phyloP scores from a whole-genome alignment of 2,329 filamentous ascomycete species.

The Diplodia seriata region DNA sequence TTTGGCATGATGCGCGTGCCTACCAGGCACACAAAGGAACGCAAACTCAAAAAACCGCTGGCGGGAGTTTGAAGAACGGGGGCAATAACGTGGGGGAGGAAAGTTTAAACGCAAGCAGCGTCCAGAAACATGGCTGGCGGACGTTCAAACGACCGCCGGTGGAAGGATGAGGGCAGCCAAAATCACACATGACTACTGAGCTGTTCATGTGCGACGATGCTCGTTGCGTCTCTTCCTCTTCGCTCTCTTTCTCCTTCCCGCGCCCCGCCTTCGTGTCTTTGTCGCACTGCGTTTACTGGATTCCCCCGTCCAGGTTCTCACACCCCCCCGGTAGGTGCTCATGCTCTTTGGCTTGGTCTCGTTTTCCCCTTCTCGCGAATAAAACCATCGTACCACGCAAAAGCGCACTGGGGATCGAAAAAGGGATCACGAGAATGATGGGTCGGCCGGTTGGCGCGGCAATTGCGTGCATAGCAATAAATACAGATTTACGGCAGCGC shows the following conservation, averaged over 20 bases:
- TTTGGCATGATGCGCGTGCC: background rate
- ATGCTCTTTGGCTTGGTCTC: background rate
- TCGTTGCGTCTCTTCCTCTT: background rate
- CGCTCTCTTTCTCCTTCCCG: background rate
- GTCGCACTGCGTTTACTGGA: conserved; percentile 7
- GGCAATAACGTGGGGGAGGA: background rate
- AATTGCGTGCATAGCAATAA: background rate
- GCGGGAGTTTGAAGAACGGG: background rate
- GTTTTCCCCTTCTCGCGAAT: background rate
- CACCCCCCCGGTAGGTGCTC: background rate
- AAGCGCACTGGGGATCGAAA: background rate
- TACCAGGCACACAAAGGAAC: background rate
- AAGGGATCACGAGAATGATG: background rate
- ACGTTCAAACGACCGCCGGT: background rate
- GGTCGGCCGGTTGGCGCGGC: conserved; percentile 4
- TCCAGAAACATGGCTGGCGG: background rate
- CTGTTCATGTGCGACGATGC: conserved; percentile 6
- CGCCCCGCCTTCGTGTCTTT: background rate
- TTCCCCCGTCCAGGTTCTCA: background rate
- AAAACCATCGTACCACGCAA: background rate
- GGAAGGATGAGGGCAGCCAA: background rate
- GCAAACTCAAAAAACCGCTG: background rate
- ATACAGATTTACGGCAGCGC: background rate
- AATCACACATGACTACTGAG: background rate
- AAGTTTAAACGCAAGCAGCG: background rate